These are phyloP conservation scores for Postia placenta DNA, from an alignment of 768 basidiomycete species.

Conservation along the genomic window DNA sequence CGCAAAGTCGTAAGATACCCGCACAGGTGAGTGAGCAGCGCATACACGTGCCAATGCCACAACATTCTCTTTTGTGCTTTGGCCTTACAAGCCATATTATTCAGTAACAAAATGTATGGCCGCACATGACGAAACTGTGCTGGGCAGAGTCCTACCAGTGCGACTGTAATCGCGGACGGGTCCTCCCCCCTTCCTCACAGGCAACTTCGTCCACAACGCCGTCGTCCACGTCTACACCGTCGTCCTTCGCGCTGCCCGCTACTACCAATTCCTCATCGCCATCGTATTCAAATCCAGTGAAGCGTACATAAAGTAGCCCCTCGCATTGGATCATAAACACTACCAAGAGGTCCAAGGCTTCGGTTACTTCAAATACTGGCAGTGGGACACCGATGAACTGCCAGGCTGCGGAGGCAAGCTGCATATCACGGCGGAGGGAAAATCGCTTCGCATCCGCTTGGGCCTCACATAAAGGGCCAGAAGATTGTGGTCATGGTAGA, in stretches of 20 bases:
- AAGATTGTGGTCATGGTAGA: slow-evolving; percentile 11
- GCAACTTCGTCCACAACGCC: not conserved
- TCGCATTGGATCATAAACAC: slow-evolving; percentile 8
- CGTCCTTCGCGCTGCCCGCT: too few species aligned
- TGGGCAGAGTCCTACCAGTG: slow-evolving; percentile 3
- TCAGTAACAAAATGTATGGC: not conserved
- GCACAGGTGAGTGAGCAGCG: slow-evolving; percentile 10
- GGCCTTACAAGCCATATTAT: too few species aligned
- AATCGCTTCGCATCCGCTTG: slow-evolving; percentile 12
- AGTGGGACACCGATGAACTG: not conserved
- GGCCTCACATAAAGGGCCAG: slow-evolving; percentile 12
- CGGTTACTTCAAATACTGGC: not conserved
- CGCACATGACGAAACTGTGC: not conserved
- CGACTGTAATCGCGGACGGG: slow-evolving; percentile 3
- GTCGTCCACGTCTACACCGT: too few species aligned
- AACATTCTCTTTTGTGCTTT: too few species aligned
- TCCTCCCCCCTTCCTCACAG: not conserved
- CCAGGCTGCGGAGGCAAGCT: slow-evolving; percentile 13
- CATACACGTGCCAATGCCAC: too few species aligned
- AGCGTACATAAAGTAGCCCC: slow-evolving; percentile 10
- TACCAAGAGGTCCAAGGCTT: not conserved
- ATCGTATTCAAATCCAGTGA: not conserved
- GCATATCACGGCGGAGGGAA: slow-evolving; percentile 7
- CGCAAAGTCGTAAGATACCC: slow-evolving; percentile 7
- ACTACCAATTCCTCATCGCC: not conserved